A percentile compares a stretch with the other conserved stretches of the same genome.
Conservation (phyloP, 140 eudicot genomes). For the Anethum foeniculum region DNA sequence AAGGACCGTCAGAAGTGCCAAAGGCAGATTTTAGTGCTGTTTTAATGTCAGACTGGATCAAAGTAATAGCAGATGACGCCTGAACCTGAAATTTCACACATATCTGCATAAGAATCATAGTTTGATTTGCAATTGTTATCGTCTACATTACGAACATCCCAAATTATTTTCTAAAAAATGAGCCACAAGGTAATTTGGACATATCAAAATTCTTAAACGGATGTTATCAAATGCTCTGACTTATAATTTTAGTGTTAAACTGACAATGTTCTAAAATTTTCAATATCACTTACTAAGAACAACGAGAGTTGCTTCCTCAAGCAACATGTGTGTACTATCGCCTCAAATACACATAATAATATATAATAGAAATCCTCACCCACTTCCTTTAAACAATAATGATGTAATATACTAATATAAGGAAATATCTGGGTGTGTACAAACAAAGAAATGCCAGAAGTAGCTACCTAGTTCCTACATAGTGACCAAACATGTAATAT, state of each 20-base stretch:
- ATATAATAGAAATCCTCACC: background rate
- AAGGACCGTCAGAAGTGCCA: slow-evolving; percentile 83
- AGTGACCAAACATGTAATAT: background rate
- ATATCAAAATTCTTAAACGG: background rate
- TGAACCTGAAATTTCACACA: slow-evolving; percentile 52
- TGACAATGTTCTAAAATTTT: background rate
- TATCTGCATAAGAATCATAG: background rate
- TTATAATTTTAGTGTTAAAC: background rate
- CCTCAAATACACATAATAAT: background rate
- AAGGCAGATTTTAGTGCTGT: slow-evolving; percentile 84
- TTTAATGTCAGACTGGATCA: slow-evolving; percentile 86
- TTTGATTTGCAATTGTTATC: background rate
- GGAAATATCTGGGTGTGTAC: background rate
- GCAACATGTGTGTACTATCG: background rate
- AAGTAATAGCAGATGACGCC: slow-evolving; percentile 72
- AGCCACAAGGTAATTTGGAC: background rate
- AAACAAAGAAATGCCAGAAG: background rate
- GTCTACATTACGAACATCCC: background rate
- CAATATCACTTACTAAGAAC: no score
- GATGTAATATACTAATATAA: background rate
- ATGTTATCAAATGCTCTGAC: background rate
- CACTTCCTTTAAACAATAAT: background rate
- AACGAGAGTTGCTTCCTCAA: background rate
- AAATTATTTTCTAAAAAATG: background rate
- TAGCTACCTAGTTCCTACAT: background rate